Conservation (phyloP, 176 grass and related monocot species). For the Oropetium thomaeum region DNA sequence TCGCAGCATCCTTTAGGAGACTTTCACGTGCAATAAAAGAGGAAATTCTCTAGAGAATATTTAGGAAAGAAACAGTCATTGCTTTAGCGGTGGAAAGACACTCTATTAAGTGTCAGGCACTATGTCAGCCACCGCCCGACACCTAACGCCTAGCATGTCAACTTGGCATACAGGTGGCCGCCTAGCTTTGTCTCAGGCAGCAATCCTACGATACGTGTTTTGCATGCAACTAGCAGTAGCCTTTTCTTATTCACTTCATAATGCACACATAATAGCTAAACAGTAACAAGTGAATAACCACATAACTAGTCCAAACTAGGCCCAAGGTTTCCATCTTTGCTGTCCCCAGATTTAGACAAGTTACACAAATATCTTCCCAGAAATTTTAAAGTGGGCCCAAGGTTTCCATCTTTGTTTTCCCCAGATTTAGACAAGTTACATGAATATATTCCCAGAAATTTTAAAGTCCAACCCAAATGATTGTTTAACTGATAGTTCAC, state of each 20-base stretch:
- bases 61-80: constrained; percentile 13
- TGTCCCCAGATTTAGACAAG: neutral
- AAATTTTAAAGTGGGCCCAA: neutral
- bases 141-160: neutral
- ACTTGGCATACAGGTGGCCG: neutral
- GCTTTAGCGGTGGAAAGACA: neutral
- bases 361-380: neutral
- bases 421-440: neutral
- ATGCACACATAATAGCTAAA: neutral
- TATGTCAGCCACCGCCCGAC: neutral
- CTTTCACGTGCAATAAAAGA: neutral
- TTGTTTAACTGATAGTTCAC: neutral
- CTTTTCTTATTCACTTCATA: neutral
- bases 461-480: neutral
- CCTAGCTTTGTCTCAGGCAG: neutral
- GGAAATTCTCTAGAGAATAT: constrained; percentile 7
- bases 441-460: neutral
- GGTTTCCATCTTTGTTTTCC: neutral
- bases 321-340: neutral
- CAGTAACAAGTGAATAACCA: neutral
- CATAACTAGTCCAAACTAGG: neutral
- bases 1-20: neutral
- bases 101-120: neutral
- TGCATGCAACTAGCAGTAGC: neutral
- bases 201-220: neutral